Percentiles rank a stretch among this genome's conserved stretches.
Conservation (phyloP, 1,139 yeast species). For the Nakaseomyces glabratus region DNA sequence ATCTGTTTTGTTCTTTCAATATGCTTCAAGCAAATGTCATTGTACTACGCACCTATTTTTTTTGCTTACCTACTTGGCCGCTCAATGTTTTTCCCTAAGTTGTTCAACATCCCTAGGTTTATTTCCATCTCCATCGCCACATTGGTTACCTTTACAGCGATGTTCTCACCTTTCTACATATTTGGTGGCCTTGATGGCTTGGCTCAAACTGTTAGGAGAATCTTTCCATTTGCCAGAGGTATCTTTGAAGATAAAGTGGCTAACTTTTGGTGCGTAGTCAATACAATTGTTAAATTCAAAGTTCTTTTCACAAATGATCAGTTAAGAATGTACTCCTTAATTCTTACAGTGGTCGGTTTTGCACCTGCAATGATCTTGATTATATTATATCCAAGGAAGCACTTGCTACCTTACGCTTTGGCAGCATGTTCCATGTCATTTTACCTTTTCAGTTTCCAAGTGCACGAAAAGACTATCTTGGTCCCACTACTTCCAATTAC, state of each 20-base stretch:
- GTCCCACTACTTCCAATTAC: slow-evolving; percentile 83
- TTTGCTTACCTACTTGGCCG: slow-evolving; percentile 50
- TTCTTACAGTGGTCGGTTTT: slow-evolving; percentile 56
- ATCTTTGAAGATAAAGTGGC: slow-evolving; percentile 98
- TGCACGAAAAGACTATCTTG: slow-evolving; percentile 85
- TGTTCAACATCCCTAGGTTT: slow-evolving; percentile 42
- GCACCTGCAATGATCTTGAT: slow-evolving; percentile 55
- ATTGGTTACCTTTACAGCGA: slow-evolving; percentile 40
- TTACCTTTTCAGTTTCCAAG: slow-evolving; percentile 86
- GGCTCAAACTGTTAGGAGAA: slow-evolving; percentile 45
- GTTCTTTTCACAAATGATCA: slow-evolving; percentile 45
- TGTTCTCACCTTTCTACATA: slow-evolving; percentile 56
- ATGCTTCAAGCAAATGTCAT: slow-evolving; percentile 90
- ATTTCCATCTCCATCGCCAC: slow-evolving; percentile 58
- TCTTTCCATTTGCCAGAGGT: slow-evolving; percentile 89
- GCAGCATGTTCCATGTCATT: slow-evolving; percentile 83
- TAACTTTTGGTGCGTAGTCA: slow-evolving; percentile 91
- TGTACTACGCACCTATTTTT: slow-evolving; percentile 84
- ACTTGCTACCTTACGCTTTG: slow-evolving; percentile 59
- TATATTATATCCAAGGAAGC: slow-evolving; percentile 44
- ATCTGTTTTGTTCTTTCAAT: slow-evolving; percentile 69
- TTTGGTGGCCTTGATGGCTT: slow-evolving; percentile 36
- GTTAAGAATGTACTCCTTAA: slow-evolving; percentile 54
- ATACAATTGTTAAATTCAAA: slow-evolving; percentile 65
- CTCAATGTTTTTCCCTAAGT: slow-evolving; percentile 29